Base-by-base conservation (phyloP, 2,329 filamentous ascomycete genomes). In the Triangularia verruculosa region DNA sequence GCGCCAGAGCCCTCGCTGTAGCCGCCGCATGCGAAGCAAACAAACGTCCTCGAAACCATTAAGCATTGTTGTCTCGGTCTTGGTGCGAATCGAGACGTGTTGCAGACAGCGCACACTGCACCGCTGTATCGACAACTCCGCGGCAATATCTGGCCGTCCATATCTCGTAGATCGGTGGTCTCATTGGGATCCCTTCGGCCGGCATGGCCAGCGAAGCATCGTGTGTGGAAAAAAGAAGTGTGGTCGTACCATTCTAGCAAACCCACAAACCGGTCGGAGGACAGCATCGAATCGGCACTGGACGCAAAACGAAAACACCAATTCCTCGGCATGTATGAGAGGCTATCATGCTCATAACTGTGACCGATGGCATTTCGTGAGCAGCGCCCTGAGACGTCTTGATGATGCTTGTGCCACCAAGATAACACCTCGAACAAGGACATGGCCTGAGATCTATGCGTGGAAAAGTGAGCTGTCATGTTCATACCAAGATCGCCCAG, bases 241-340 rank as follows among this genome's bases (percentile, higher is more conserved):
- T 54, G 51, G 51, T 54, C 4, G 51, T 54, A 54, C 51, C 51
- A 54, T 54, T 15, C n/a, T 47, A 47, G n/a, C 39, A 47, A 47
- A 20, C 39, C n/a, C 39, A 47, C 39, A 17, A n/a, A 47, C 39
- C 39, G 51, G 20, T 24, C 51, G 51, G 25, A 54, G 51, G 51
- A 28, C 51, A 54, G 51, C 51, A 54, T 22, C 51, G 25, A 54
- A 47, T 47, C 39, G 39, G 39, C 39, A 47, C 11, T 17, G 20
- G 20, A 28, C 25, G 51, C 51, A 54, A 28, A 24, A 28, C 51
- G 51, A 54, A 54, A 54, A 54, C 15, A 24, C 24, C 12, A 54
- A 54, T 8, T 54, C 22, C 51, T 54, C 51, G 20, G 51, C 51
- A 27, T 54, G 51, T 25, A 54, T 54, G 9, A 17, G 20, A n/a